Evolutionary conservation across 1,139 yeast genomes (phyloP).

Genomic region (Eremothecium sinecaudum): DNA sequence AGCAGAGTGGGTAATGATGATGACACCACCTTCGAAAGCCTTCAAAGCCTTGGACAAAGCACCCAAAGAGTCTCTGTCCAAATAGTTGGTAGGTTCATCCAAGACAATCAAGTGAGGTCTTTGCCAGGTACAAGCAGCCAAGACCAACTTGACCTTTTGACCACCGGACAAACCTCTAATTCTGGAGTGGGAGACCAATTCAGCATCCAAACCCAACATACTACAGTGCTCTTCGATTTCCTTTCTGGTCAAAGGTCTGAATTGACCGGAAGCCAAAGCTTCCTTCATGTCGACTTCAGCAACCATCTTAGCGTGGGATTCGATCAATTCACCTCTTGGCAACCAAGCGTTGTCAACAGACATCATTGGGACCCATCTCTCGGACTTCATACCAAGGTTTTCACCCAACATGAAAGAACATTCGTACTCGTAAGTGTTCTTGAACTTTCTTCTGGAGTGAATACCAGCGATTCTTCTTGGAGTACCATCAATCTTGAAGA

Average conservation of each 20-base stretch:
- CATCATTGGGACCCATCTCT: constrained; percentile 99
- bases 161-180: constrained; percentile 99
- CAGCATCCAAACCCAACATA: constrained; percentile 97
- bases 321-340: constrained; percentile 99
- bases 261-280: constrained; percentile 99
- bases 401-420: constrained; percentile 95
- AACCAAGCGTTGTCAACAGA: constrained; percentile 99
- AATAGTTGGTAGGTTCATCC: constrained; percentile 98
- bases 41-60: constrained; percentile 98
- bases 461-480: constrained; percentile 95
- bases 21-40: constrained; percentile 99
- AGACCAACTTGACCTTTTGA: constrained; percentile 98
- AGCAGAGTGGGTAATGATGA: constrained; percentile 98
- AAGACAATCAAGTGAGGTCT: constrained; percentile 99
- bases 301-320: constrained; percentile 97
- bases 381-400: constrained; percentile 96
- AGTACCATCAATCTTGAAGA: constrained; percentile 97
- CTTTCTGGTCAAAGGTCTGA: constrained; percentile 99
- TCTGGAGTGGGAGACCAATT: constrained; percentile 98
- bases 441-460: constrained; percentile 98
- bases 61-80: constrained; percentile 98
- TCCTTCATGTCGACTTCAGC: constrained; percentile 99
- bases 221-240: constrained; percentile 98
- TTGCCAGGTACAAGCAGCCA: constrained; percentile 99
- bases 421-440: constrained; percentile 99